These are phyloP conservation scores for Rhododendron kiyosumense DNA, from an alignment of 148 eudicot genomes.

Conservation along the genomic window DNA sequence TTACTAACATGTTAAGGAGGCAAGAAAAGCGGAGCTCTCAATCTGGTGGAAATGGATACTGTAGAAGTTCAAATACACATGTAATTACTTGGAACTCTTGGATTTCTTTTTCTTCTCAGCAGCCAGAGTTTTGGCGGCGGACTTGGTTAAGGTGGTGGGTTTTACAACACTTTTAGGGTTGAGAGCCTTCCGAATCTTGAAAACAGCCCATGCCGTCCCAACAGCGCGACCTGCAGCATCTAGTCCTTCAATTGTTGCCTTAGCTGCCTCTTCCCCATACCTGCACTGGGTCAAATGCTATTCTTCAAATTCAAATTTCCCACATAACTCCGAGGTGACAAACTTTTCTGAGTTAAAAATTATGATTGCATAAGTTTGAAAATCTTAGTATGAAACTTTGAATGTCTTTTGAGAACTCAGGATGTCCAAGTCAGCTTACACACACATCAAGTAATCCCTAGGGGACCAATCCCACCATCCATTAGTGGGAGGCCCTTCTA, in stretches of 20 bases:
- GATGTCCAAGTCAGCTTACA: background rate
- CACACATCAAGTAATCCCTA: background rate
- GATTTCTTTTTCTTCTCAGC: conserved; percentile 34
- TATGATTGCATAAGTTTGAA: background rate
- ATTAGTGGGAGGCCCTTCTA: background rate
- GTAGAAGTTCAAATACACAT: background rate
- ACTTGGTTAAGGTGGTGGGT: conserved; percentile 50
- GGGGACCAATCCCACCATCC: background rate
- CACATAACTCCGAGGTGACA: background rate
- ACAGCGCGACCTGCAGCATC: conserved; percentile 88
- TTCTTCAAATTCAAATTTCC: background rate
- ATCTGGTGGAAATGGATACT: conserved; percentile 1
- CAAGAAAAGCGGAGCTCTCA: background rate
- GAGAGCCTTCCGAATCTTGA: conserved; percentile 73
- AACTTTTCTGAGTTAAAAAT: background rate
- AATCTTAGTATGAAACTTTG: background rate
- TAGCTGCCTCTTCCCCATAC: conserved; percentile 86
- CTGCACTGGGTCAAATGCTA: conserved; percentile 33
- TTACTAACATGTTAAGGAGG: conserved; percentile 9
- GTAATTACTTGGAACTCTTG: conserved; percentile 37
- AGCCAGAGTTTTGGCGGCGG: conserved; percentile 51
- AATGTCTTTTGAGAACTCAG: background rate
- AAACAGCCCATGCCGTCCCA: conserved; percentile 90
- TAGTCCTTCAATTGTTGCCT: conserved; percentile 77
- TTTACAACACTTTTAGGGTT: conserved; percentile 69